Conservation (phyloP, 257 asterid species). For the Primulina eburnea region DNA sequence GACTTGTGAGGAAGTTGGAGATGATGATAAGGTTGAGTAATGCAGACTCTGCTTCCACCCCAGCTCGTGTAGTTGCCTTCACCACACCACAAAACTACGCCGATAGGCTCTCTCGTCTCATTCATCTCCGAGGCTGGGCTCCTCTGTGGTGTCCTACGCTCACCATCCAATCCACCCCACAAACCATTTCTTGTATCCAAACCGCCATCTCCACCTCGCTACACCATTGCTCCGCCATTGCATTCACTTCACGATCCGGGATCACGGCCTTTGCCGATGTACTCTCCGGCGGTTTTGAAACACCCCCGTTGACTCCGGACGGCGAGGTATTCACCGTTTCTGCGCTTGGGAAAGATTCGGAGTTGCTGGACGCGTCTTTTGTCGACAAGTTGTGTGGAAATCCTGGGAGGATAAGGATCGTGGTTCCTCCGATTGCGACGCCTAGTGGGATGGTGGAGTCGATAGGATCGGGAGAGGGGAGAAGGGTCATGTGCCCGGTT, state of each 20-base stretch:
- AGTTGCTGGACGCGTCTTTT: background rate
- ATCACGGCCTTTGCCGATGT: background rate
- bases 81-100: background rate
- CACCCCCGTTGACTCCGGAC: background rate
- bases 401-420: conserved; percentile 38
- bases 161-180: background rate
- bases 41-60: background rate
- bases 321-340: background rate
- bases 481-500: conserved; percentile 64
- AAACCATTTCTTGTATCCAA: background rate
- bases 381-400: background rate
- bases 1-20: too few relatives aligned
- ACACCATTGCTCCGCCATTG: background rate
- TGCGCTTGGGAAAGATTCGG: background rate
- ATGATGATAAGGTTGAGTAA: background rate
- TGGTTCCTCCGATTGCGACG: conserved; percentile 67
- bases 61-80: background rate
- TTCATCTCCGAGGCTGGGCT: background rate
- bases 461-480: conserved; percentile 54
- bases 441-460: conserved; percentile 61
- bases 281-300: background rate
- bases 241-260: background rate
- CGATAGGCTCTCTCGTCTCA: background rate
- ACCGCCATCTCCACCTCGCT: background rate
- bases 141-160: background rate